phyloP scores from a whole-genome alignment of 495 filamentous ascomycete genomes.

The Pyrenula massariospora region DNA sequence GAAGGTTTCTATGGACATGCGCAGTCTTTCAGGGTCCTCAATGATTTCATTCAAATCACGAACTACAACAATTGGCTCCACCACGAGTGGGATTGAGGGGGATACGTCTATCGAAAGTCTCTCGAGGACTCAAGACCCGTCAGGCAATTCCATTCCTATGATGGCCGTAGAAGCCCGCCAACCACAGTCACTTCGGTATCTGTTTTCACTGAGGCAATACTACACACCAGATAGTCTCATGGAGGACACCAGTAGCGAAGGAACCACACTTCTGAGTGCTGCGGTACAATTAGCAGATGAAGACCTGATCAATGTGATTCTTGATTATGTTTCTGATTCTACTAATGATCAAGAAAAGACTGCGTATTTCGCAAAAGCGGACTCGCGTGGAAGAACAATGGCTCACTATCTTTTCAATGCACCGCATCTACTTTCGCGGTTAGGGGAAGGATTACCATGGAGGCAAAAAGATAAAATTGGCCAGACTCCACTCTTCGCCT shows the following conservation, averaged over 20 bases:
- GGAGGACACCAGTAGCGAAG: slow-evolving; percentile 76
- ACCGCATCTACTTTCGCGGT: slow-evolving; percentile 60
- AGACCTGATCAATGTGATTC: slow-evolving; percentile 60
- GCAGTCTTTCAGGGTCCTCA: slow-evolving; percentile 79
- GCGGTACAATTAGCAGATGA: slow-evolving; percentile 82
- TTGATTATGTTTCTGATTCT: slow-evolving; percentile 51
- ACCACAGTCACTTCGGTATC: slow-evolving; percentile 57
- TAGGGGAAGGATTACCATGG: slow-evolving; percentile 78
- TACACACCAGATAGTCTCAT: slow-evolving; percentile 58
- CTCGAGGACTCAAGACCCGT: slow-evolving; percentile 65
- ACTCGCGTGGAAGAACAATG: slow-evolving; percentile 75
- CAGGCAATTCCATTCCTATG: slow-evolving; percentile 85
- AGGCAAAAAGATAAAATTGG: slow-evolving; percentile 86
- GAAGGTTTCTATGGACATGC: slow-evolving; percentile 74
- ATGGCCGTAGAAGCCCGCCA: slow-evolving; percentile 83
- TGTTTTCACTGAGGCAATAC: slow-evolving; percentile 63
- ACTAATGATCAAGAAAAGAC: slow-evolving; percentile 38
- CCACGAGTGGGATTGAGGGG: slow-evolving; percentile 62
- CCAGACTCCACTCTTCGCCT: slow-evolving; percentile 88
- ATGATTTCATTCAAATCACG: slow-evolving; percentile 65
- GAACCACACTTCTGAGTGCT: slow-evolving; percentile 80
- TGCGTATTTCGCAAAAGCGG: slow-evolving; percentile 61
- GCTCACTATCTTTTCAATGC: slow-evolving; percentile 96
- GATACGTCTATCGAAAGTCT: slow-evolving; percentile 77
- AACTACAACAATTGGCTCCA: slow-evolving; percentile 64